Base-by-base conservation (phyloP, 495 filamentous ascomycete genomes). In the Pyrenopolyporus hunteri region DNA sequence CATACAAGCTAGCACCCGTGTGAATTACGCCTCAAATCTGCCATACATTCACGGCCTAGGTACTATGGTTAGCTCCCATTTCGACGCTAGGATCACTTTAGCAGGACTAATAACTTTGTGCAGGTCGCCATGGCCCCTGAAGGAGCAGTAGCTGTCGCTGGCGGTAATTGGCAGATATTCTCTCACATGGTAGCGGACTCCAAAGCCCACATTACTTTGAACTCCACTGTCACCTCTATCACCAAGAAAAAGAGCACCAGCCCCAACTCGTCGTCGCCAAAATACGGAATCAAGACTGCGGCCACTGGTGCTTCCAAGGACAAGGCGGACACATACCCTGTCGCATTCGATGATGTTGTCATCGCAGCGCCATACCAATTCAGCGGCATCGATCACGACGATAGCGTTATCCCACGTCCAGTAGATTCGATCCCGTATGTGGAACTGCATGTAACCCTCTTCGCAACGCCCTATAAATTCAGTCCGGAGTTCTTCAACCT, bases 81-180 rank as follows among this genome's bases (percentile, higher is more conserved):
- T 1, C 20, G 3, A 23, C 5, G 11, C 9, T 6, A 9, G n/a
- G 6, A 6, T 2, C 1, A 1, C 1, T 0, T n/a, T n/a, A n/a
- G 6, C 7, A 9, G 13, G 1, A 9, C 61, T 74, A 42, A 70
- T 17, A 10, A 11, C 16, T 28, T 6, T 10, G 1, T 19, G 43
- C 39, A 77, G 75, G 71, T 80, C 35, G 73, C 78, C 2, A 91
- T 98, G 90, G 90, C 93, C 1, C 87, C 92, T 0, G 89, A 94
- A 44, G 91, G 91, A 4, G 90, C 93, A 0, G 84, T 92, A 64
- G 74, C 87, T 4, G 82, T 98, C 5, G 74, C 84, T 6, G 92
- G 93, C 1, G 94, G 94, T 1, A 99, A 99, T 66, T 99, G 92
- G 93, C 87, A 85, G 69, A 97, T 98, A 35, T 99, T 99, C 67